Percentiles rank a stretch among this genome's conserved stretches.
Conservation (phyloP, 2,329 filamentous ascomycete species). For the Exophiala dermatitidis region DNA sequence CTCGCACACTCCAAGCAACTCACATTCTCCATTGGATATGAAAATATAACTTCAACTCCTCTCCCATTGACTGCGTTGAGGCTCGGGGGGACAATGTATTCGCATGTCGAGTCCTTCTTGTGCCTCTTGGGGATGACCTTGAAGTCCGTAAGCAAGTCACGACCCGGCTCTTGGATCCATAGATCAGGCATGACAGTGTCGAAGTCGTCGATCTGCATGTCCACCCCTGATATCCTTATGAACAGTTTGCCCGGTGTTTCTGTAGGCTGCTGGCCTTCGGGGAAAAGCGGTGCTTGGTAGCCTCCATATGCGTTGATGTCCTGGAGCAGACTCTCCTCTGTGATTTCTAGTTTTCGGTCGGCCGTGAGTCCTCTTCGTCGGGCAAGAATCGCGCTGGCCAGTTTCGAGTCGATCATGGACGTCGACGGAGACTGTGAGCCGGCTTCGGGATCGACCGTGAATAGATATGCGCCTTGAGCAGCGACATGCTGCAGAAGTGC, state of each 20-base stretch:
- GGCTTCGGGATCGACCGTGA: constrained; percentile 23
- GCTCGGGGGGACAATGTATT: constrained; percentile 23
- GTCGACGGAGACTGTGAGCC: constrained; percentile 18
- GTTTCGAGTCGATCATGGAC: constrained; percentile 27
- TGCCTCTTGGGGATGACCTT: constrained; percentile 16
- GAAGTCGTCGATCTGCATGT: constrained; percentile 21
- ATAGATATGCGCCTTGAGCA: constrained; percentile 26
- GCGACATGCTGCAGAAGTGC: constrained; percentile 20
- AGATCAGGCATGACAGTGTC: constrained; percentile 23
- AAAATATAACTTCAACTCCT: constrained; percentile 25
- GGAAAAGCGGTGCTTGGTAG: constrained; percentile 47
- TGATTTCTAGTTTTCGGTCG: constrained; percentile 36
- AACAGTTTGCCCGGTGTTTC: constrained; percentile 31
- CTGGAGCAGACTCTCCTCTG: constrained; percentile 46
- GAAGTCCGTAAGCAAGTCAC: constrained; percentile 24
- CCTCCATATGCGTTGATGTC: constrained; percentile 57
- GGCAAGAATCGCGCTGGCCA: constrained; percentile 37
- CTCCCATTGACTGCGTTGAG: constrained; percentile 17
- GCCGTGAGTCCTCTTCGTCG: constrained; percentile 45
- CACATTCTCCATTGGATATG: constrained; percentile 23
- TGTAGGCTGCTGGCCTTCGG: constrained; percentile 22
- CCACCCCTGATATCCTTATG: constrained; percentile 28
- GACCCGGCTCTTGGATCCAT: constrained; percentile 25
- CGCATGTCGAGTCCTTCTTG: constrained; percentile 21
- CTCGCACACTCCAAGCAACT: not conserved